phyloP scores from a whole-genome alignment of 148 eudicot species.

The Polygonum aviculare region DNA sequence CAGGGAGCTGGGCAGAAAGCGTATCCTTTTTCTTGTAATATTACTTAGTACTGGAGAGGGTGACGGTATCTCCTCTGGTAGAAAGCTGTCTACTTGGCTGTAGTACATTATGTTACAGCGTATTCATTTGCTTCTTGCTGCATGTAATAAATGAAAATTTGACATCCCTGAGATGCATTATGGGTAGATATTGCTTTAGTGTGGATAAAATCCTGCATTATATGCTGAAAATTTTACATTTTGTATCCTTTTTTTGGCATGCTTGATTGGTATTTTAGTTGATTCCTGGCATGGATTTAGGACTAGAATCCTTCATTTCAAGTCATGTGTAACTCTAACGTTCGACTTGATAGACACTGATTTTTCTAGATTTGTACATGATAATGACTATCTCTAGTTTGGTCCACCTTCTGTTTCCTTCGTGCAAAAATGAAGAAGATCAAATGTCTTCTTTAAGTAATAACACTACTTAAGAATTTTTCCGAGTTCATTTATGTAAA shows the following conservation, averaged over 20 bases:
- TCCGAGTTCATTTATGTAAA: not conserved
- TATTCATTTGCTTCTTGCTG: not conserved
- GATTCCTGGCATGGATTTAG: not conserved
- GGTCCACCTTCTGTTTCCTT: not conserved
- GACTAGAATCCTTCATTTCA: not conserved
- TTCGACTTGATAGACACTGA: not conserved
- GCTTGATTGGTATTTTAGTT: not conserved
- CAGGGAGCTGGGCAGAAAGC: slow-evolving; percentile 96
- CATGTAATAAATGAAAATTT: not conserved
- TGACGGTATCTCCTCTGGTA: not conserved
- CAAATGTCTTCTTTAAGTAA: not conserved
- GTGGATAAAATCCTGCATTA: not conserved
- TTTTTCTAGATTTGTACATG: not conserved
- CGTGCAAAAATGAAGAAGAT: not conserved
- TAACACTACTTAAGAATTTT: not conserved
- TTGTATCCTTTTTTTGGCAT: not conserved
- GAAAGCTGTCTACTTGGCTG: not conserved
- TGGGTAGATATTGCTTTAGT: not conserved
- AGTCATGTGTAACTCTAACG: not conserved
- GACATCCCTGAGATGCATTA: not conserved
- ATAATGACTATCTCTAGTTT: not conserved
- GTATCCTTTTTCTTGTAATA: slow-evolving; percentile 56
- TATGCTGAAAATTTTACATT: not conserved
- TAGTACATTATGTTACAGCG: not conserved
- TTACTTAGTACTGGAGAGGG: not conserved